Evolutionary conservation across 2,329 filamentous ascomycete species (phyloP).

Genomic region (Parastagonospora nodorum): DNA sequence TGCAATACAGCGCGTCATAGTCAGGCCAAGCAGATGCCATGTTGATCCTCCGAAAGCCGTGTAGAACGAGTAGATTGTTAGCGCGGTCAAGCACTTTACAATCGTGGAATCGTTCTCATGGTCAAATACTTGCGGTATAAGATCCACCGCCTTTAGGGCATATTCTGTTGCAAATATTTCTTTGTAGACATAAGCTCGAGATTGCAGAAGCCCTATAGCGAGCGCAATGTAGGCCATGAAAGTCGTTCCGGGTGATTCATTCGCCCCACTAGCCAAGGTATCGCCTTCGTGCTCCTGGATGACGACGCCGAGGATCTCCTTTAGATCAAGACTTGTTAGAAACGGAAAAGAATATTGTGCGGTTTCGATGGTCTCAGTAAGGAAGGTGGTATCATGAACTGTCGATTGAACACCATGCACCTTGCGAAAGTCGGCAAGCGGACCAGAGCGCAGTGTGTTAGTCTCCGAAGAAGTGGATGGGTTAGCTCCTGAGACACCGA

Average conservation of each 20-base stretch:
- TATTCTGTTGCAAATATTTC: conserved; percentile 5
- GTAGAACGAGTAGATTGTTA: conserved; percentile 9
- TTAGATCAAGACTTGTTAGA: not conserved
- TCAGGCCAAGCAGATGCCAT: conserved; percentile 16
- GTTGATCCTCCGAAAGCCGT: conserved; percentile 14
- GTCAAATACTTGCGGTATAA: conserved; percentile 8
- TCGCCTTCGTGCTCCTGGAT: not conserved
- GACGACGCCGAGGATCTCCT: not conserved
- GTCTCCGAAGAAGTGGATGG: not conserved
- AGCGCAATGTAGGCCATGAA: conserved; percentile 5
- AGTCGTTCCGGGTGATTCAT: conserved; percentile 4
- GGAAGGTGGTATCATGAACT: no score
- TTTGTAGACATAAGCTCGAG: conserved; percentile 5
- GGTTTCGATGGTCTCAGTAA: no score
- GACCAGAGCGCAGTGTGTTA: not conserved
- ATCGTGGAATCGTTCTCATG: not conserved
- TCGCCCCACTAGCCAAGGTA: not conserved
- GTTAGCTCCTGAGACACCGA: conserved; percentile 2
- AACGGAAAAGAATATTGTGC: conserved; percentile 1
- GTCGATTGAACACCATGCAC: not conserved
- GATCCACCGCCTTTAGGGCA: not conserved
- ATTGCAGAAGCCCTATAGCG: conserved; percentile 10
- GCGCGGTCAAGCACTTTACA: conserved; percentile 6
- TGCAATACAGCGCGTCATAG: conserved; percentile 15
- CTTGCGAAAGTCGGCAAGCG: not conserved